A percentile compares a stretch with the other conserved stretches of the same genome.
These are phyloP conservation scores for Leptographium wingfieldii DNA, from an alignment of 2,329 filamentous ascomycete species.

Conservation along the genomic window DNA sequence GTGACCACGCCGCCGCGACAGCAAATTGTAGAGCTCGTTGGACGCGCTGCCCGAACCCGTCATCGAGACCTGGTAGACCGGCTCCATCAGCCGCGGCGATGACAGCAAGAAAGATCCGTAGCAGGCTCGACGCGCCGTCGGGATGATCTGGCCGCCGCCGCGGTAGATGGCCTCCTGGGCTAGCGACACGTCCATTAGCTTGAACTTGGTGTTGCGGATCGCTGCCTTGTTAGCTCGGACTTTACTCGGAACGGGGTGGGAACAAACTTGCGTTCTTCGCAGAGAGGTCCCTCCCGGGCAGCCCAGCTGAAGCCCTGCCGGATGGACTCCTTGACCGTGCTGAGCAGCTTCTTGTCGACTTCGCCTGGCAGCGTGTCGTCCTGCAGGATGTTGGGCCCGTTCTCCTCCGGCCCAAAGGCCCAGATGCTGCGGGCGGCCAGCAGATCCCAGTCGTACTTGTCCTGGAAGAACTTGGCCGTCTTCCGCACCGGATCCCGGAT, in stretches of 20 bases:
- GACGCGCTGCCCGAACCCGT: constrained; percentile 85
- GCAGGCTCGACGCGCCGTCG: constrained; percentile 80
- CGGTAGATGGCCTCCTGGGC: constrained; percentile 87
- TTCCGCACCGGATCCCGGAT: constrained; percentile 89
- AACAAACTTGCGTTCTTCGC: constrained; percentile 75
- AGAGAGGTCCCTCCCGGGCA: constrained; percentile 84
- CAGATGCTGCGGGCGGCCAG: constrained; percentile 90
- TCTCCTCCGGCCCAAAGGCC: constrained; percentile 95
- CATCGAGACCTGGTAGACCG: constrained; percentile 85
- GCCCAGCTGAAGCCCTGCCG: constrained; percentile 97
- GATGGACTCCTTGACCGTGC: constrained; percentile 80
- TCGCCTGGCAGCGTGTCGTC: constrained; percentile 92
- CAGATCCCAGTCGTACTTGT: constrained; percentile 94
- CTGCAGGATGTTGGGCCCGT: constrained; percentile 87
- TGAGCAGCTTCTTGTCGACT: constrained; percentile 84
- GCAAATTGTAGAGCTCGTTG: constrained; percentile 78
- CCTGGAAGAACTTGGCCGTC: constrained; percentile 93
- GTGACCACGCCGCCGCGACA: constrained; percentile 79
- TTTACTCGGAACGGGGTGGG: background rate
- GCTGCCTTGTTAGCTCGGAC: constrained; percentile 33
- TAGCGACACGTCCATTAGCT: constrained; percentile 79
- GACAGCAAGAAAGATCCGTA: constrained; percentile 98
- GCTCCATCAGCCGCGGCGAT: constrained; percentile 91
- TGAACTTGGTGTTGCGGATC: constrained; percentile 96
- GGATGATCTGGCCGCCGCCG: constrained; percentile 94